These are phyloP conservation scores for Mixia osmundae DNA, from an alignment of 1,284 basidiomycete genomes.

Conservation along the genomic window DNA sequence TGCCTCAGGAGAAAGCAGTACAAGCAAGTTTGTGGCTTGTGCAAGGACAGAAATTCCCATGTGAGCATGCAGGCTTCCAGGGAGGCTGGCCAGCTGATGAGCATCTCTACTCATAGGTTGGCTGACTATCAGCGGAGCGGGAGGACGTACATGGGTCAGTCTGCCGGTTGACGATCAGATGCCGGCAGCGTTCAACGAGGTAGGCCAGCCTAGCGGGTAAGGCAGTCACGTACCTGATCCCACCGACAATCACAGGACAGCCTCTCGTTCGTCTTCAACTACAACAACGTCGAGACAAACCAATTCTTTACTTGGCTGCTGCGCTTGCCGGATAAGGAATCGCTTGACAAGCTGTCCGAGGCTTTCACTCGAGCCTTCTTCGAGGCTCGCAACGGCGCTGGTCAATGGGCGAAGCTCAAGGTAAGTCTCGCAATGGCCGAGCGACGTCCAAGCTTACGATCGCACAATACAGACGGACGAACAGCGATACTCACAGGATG, in stretches of 20 bases:
- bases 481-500: constrained; percentile 33
- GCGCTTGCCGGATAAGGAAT: constrained; percentile 5
- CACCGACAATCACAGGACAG: neutral
- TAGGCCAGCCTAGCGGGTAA: neutral
- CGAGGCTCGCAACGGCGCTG: constrained; percentile 26
- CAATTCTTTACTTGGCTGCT: constrained; percentile 16
- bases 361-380: constrained; percentile 59
- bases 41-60: constrained; percentile 30
- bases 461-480: too few relatives aligned
- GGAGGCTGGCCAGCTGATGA: neutral
- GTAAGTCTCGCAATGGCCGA: too few relatives aligned
- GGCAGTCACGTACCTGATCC: neutral
- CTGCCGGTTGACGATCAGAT: constrained; percentile 6
- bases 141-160: constrained; percentile 6
- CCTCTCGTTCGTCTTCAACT: constrained; percentile 16
- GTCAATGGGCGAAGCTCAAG: constrained; percentile 21
- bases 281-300: constrained; percentile 3
- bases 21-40: constrained; percentile 35
- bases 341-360: constrained; percentile 21
- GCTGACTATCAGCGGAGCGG: constrained; percentile 25
- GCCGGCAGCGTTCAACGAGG: constrained; percentile 6
- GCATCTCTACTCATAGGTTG: constrained; percentile 22
- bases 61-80: constrained; percentile 15
- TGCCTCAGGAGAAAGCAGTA: constrained; percentile 42
- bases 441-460: too few relatives aligned